These are phyloP conservation scores for Colletotrichum sp. DNA, from an alignment of 2,329 filamentous ascomycete genomes.

Conservation along the genomic window DNA sequence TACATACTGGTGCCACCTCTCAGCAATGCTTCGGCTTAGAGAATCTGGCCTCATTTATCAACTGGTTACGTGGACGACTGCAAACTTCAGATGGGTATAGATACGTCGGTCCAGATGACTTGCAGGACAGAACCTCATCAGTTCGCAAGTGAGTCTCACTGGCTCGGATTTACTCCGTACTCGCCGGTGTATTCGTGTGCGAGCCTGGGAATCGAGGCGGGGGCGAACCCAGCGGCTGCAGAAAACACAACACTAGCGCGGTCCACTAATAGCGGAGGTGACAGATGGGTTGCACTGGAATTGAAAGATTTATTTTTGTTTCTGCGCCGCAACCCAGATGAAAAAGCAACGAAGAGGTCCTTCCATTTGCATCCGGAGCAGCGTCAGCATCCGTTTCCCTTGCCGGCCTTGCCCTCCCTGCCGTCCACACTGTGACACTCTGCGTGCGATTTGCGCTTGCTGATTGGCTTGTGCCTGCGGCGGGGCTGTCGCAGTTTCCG, in stretches of 20 bases:
- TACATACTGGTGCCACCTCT: neutral
- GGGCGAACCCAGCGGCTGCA: neutral
- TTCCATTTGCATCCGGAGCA: neutral
- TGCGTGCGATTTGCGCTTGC: neutral
- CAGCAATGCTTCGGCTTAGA: neutral
- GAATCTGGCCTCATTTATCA: neutral
- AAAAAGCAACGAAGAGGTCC: neutral
- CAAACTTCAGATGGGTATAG: neutral
- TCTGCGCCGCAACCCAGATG: neutral
- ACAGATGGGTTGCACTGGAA: neutral
- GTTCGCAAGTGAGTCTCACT: neutral
- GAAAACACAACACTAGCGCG: neutral
- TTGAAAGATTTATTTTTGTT: neutral
- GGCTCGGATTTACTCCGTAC: neutral
- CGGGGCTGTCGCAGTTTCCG: neutral
- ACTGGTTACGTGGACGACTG: neutral
- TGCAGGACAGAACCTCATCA: neutral
- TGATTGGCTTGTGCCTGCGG: neutral
- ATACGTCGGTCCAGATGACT: neutral
- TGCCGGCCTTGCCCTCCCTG: neutral
- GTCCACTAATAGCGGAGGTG: neutral
- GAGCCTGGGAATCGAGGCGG: neutral
- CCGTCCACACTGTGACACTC: neutral
- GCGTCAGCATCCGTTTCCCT: neutral
- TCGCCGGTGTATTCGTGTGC: neutral